Evolutionary conservation across 140 eudicot genomes (phyloP), one percentile per base, ranked within the genome.

Genomic region (Erigeron philadelphicus): DNA sequence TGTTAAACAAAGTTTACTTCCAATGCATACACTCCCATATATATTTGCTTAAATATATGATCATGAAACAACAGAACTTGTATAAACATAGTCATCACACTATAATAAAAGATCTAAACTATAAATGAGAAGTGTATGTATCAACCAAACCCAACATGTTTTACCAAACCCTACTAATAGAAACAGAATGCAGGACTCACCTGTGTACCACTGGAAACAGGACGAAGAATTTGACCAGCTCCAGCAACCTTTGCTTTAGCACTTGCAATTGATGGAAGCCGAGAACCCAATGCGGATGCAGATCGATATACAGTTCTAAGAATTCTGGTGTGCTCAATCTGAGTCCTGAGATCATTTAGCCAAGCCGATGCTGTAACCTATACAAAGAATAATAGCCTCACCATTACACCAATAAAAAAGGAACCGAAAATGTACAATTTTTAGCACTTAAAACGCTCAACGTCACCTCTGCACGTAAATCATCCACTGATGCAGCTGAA

Each of bases 291-390:
- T 3, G 98, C 98, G 31, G 96, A 72, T 81, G 98, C 98, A 66
- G 98, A 93, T 4, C 90, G 90, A 59, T 89, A 93, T 8, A 93
- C 84, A 8, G 98, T 93, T 56, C 87, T 89, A 50, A 89, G 95
- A 61, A 89, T 85, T 75, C 95, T 81, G 2, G 96, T 89, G 46
- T 82, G 96, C 72, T 93, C 95, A 68, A 93, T 93, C 76, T 89
- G 98, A 66, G 84, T 83, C 79, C 95, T 74, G 61, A 93, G 78
- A 81, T 93, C 98, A 62, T 89, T 89, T 78, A 93, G 62, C 98
- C 98, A 93, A n/a, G 96, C 98, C 73, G 98, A 93, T 53, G 98
- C 95, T n/a, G 98, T 93, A 46, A 93, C 96, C 98, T 89, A 65
- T 61, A 67, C 49, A 72, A 23, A 78, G 9, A 54, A 68, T 21